Percentiles rank a stretch among this genome's conserved stretches.
These are phyloP conservation scores for Kodamaea derodonti DNA, from an alignment of 1,139 yeast genomes.

Conservation along the genomic window DNA sequence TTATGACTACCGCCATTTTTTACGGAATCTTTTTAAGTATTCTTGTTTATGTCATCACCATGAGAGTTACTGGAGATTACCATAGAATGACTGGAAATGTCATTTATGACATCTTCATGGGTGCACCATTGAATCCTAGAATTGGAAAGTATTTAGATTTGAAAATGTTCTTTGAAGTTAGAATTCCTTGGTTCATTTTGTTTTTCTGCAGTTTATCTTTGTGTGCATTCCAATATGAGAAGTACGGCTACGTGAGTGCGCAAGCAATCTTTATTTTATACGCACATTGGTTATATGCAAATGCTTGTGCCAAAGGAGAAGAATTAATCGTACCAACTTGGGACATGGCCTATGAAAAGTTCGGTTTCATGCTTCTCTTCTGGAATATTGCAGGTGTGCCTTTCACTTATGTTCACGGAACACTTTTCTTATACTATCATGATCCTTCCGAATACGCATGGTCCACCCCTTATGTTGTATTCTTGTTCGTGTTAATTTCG, in stretches of 20 bases:
- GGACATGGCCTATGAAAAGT: constrained; percentile 99
- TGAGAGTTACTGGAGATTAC: constrained; percentile 65
- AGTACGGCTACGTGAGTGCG: constrained; percentile 73
- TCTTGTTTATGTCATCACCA: constrained; percentile 58
- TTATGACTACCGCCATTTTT: constrained; percentile 87
- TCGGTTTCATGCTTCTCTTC: constrained; percentile 95
- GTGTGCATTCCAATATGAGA: constrained; percentile 73
- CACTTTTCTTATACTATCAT: constrained; percentile 76
- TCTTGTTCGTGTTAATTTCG: constrained; percentile 54
- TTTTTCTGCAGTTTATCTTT: constrained; percentile 75
- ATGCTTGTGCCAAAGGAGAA: constrained; percentile 97
- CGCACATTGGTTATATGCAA: constrained; percentile 93
- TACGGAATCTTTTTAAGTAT: constrained; percentile 70
- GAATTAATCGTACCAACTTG: constrained; percentile 95
- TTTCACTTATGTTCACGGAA: constrained; percentile 93
- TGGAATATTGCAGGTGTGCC: constrained; percentile 99
- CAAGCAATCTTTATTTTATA: constrained; percentile 71
- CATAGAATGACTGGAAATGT: constrained; percentile 90
- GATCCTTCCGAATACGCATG: constrained; percentile 78
- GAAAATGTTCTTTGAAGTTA: constrained; percentile 95
- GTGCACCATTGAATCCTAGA: constrained; percentile 95
- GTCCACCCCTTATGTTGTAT: constrained; percentile 56
- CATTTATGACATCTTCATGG: constrained; percentile 91
- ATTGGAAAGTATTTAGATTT: constrained; percentile 81
- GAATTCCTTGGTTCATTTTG: constrained; percentile 93